Percentiles rank a stretch among this genome's conserved stretches.
Conservation (phyloP, 306 rosid genomes). For the Purshia tridentata region DNA sequence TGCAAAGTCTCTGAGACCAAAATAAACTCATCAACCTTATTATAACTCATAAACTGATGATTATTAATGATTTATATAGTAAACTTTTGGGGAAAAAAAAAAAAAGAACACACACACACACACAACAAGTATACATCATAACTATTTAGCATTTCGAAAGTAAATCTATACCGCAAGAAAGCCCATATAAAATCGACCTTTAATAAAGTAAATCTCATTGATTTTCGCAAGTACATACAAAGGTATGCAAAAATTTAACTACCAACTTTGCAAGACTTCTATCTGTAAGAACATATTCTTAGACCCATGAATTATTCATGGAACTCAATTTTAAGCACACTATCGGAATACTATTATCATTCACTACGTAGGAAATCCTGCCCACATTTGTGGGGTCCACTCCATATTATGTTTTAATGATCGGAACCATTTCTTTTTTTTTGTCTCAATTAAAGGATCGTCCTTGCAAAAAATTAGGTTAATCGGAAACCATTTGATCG, state of each 20-base stretch:
- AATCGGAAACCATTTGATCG: too few relatives aligned
- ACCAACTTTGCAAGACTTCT: neutral
- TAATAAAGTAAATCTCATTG: neutral
- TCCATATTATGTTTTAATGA: too few relatives aligned
- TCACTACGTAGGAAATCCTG: neutral
- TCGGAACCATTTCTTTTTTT: too few relatives aligned
- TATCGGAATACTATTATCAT: neutral
- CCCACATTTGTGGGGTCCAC: too few relatives aligned
- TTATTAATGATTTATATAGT: neutral
- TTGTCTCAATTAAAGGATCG: too few relatives aligned
- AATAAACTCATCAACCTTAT: neutral
- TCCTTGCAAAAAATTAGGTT: too few relatives aligned
- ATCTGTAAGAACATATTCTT: neutral
- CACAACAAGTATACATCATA: neutral
- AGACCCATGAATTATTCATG: neutral
- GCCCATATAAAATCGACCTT: neutral
- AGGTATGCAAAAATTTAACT: neutral
- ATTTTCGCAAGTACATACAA: neutral
- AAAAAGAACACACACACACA: neutral
- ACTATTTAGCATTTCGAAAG: neutral
- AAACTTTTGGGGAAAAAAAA: neutral
- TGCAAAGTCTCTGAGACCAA: conserved; percentile 50
- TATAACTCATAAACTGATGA: neutral
- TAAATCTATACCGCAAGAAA: neutral
- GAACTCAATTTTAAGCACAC: neutral